Evolutionary conservation across 192 early-diverging fungal species (phyloP).

Genomic region (Entophlyctis luteolus): DNA sequence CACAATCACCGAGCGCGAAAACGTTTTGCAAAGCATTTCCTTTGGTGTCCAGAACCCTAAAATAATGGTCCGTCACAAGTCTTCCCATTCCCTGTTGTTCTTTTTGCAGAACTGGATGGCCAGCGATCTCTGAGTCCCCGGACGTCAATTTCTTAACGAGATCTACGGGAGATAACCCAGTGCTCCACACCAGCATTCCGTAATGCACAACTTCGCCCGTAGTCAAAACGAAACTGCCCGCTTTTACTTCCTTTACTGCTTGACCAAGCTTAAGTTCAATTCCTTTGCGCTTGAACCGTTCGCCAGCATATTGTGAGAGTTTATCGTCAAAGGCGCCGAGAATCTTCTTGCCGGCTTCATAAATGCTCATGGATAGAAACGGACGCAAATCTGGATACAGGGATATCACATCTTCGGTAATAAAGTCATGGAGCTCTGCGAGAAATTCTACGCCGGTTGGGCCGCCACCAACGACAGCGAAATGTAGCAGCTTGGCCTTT

Average conservation of each 20-base stretch:
- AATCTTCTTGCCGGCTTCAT: constrained; percentile 78
- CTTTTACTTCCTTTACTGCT: constrained; percentile 54
- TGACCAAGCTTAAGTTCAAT: constrained; percentile 65
- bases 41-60: constrained; percentile 64
- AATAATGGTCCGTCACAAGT: constrained; percentile 64
- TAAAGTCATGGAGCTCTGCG: constrained; percentile 76
- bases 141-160: constrained; percentile 3
- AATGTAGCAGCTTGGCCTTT: constrained; percentile 57
- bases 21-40: constrained; percentile 55
- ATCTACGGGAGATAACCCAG: constrained; percentile 47
- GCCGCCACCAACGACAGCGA: constrained; percentile 84
- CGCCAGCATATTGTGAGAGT: constrained; percentile 68
- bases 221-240: constrained; percentile 26
- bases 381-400: constrained; percentile 67
- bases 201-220: constrained; percentile 23
- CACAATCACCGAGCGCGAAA: constrained; percentile 74
- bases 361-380: constrained; percentile 54
- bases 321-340: constrained; percentile 74
- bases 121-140: neutral
- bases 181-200: constrained; percentile 70
- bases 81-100: constrained; percentile 13
- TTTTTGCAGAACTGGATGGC: neutral
- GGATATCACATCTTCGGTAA: constrained; percentile 73
- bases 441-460: constrained; percentile 55
- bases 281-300: constrained; percentile 68